Percentiles rank a stretch among this genome's conserved stretches.
These are phyloP conservation scores for Penicillium atrosanguineum DNA, from an alignment of 495 filamentous ascomycete species.

Conservation along the genomic window DNA sequence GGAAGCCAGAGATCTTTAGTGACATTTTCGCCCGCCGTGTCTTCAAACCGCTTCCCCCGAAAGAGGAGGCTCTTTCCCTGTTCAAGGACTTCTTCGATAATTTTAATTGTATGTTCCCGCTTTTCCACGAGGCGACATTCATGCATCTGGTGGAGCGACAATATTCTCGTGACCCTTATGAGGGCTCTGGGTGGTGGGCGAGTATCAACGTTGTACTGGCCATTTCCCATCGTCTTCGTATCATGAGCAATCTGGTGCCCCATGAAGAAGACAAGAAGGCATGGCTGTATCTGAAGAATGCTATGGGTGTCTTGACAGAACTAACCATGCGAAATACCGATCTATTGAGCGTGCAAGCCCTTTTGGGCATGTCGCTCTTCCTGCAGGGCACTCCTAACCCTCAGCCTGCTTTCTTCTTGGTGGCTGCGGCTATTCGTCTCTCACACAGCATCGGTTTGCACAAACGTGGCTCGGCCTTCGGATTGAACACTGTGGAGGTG, in stretches of 20 bases:
- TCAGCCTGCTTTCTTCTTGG: constrained; percentile 89
- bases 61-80: constrained; percentile 75
- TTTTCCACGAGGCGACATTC: constrained; percentile 97
- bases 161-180: constrained; percentile 89
- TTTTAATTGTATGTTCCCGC: constrained; percentile 97
- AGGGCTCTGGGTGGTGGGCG: constrained; percentile 97
- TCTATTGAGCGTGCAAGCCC: constrained; percentile 90
- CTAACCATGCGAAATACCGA: constrained; percentile 95
- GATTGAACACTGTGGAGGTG: constrained; percentile 83
- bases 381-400: constrained; percentile 96
- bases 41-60: constrained; percentile 76
- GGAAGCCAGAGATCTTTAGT: constrained; percentile 93
- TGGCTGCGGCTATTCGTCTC: constrained; percentile 87
- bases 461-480: constrained; percentile 87
- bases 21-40: constrained; percentile 89
- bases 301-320: constrained; percentile 87
- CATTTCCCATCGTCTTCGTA: constrained; percentile 83
- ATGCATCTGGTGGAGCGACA: constrained; percentile 94
- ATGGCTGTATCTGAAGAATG: constrained; percentile 95
- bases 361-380: constrained; percentile 94
- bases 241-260: constrained; percentile 92
- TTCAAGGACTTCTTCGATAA: constrained; percentile 95
- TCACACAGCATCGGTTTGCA: constrained; percentile 95
- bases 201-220: constrained; percentile 92
- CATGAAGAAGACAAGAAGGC: constrained; percentile 90